Evolutionary conservation across 441 rosid species (phyloP), one percentile per base, ranked within the genome.

Genomic region (Heliophila coronopifolia): DNA sequence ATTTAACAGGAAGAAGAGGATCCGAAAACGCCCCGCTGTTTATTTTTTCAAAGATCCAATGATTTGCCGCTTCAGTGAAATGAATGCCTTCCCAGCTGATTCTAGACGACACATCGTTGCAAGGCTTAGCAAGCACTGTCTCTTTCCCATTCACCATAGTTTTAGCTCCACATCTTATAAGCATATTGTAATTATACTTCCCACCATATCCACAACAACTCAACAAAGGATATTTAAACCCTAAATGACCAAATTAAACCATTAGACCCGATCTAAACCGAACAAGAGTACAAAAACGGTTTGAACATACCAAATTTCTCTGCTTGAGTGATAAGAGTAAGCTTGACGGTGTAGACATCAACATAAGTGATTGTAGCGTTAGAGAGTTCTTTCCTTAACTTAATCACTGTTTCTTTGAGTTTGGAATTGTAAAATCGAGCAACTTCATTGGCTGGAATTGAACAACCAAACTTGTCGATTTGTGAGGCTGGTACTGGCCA

Each of bases 181-280:
- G 20, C 19, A 26, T 58, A 68, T 69, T 56, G 67, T 34, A 81
- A 39, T 78, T 76, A 16, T 76, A 78, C 66, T 73, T 81, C 12
- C 83, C 85, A 15, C 98, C 98, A 34, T 79, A 74, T 2, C 98
- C 96, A 59, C 96, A 91, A 14, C 95, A 87, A 16, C 86, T 83
- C 8, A 73, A 71, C 12, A 86, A 16, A 14, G 88, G 73, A 26
- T 69, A 51, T 7, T 12, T 50, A 38, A 57, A 56, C 24, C 63
- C 73, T 76, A 58, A n/a, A 23, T 7, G 20, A 30, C 12, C 4
- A 14, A 10, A 24, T 10, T 0, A 50, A 48, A 28, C 36, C 35
- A 36, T 32, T 13, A 50, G 9, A 41, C 54, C 44, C 2, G 10
- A 41, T 18, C 37, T 25, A 38, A 67, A 56, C 58, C 44, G 2